A percentile compares a stretch with the other conserved stretches of the same genome.
Conservation (phyloP, 108 stramenopile genomes). For the Cyclostephanos invisitatus region DNA sequence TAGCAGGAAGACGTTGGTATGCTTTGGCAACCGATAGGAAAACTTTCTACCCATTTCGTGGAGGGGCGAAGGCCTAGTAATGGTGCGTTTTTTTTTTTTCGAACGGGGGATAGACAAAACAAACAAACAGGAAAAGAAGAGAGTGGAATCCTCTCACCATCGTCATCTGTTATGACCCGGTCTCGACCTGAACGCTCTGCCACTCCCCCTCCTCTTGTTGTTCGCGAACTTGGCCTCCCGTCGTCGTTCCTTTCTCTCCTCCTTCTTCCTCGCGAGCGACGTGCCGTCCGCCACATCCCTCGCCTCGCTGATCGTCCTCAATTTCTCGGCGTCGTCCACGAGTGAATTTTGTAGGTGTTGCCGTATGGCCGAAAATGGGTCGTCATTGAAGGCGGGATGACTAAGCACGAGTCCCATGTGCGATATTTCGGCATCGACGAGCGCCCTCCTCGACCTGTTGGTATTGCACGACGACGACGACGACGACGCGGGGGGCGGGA, state of each 20-base stretch:
- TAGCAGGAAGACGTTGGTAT: slow-evolving; percentile 17
- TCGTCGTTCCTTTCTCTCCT: slow-evolving; percentile 51
- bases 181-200: slow-evolving; percentile 2
- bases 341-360: slow-evolving; percentile 80
- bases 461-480: slow-evolving; percentile 26
- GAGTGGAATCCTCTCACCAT: neutral
- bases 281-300: slow-evolving; percentile 30
- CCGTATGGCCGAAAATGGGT: slow-evolving; percentile 81
- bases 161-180: neutral
- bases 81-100: slow-evolving; percentile 19
- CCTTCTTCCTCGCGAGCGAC: slow-evolving; percentile 38
- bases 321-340: slow-evolving; percentile 46
- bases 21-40: slow-evolving; percentile 39
- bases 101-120: neutral
- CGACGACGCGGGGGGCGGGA: too few relatives aligned
- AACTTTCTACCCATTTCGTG: slow-evolving; percentile 33
- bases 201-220: neutral
- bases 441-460: slow-evolving; percentile 60
- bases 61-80: slow-evolving; percentile 44
- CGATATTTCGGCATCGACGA: slow-evolving; percentile 61
- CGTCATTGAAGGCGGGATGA: slow-evolving; percentile 73
- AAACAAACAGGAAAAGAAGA: neutral
- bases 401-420: slow-evolving; percentile 73
- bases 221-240: slow-evolving; percentile 24
- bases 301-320: slow-evolving; percentile 41